Evolutionary conservation across 1,284 basidiomycete species (phyloP).

Genomic region (Fomes fomentarius): DNA sequence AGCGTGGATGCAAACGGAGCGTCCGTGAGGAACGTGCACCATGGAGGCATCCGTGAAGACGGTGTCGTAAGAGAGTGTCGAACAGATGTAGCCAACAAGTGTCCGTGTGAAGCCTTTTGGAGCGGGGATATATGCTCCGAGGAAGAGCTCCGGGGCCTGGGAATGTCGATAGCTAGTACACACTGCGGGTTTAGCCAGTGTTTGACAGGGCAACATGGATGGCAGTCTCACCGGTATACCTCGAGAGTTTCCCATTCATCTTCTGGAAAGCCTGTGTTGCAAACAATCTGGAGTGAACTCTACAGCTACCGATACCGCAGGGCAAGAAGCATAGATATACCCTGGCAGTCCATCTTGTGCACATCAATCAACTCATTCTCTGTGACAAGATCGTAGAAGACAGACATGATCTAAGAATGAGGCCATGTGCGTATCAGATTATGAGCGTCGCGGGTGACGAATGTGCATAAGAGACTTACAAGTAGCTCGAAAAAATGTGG

Average conservation of each 20-base stretch:
- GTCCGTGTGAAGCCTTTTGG: slow-evolving; percentile 23
- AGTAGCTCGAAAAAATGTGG: too few relatives aligned
- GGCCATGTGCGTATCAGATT: too few relatives aligned
- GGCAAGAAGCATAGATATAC: too few relatives aligned
- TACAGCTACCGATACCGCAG: too few relatives aligned
- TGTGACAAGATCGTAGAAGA: slow-evolving; percentile 35
- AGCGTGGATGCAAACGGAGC: slow-evolving; percentile 69
- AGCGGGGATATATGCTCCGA: slow-evolving; percentile 56
- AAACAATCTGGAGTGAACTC: not conserved
- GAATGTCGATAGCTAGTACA: slow-evolving; percentile 57
- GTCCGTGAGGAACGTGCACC: slow-evolving; percentile 56
- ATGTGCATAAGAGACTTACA: not conserved
- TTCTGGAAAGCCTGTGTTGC: slow-evolving; percentile 51
- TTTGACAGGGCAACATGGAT: too few relatives aligned
- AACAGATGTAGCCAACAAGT: slow-evolving; percentile 69
- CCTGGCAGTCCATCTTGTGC: slow-evolving; percentile 34
- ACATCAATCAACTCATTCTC: slow-evolving; percentile 35
- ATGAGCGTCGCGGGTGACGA: too few relatives aligned
- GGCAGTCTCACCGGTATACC: slow-evolving; percentile 47
- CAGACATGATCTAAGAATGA: too few relatives aligned
- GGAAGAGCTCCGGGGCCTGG: slow-evolving; percentile 62
- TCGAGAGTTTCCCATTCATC: slow-evolving; percentile 66
- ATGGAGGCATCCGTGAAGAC: slow-evolving; percentile 69
- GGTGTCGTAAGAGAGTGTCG: slow-evolving; percentile 57
- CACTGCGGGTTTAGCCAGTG: too few relatives aligned